Evolutionary conservation across 2,329 filamentous ascomycete species (phyloP).

Genomic region (Xylaria sp.): DNA sequence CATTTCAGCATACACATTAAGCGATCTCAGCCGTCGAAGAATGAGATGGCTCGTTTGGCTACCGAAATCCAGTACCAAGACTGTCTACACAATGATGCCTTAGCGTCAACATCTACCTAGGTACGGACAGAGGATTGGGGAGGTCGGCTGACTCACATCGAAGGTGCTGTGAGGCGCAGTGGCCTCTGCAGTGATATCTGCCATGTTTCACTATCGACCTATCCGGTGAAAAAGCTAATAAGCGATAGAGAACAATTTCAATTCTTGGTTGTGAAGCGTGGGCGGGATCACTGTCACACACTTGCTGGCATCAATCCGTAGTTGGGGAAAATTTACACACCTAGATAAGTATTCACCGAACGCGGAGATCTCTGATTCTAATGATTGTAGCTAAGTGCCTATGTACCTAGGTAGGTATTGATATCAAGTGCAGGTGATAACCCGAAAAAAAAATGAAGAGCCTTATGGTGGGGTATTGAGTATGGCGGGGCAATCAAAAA

Average conservation of each 20-base stretch:
- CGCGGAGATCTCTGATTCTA: constrained; percentile 8
- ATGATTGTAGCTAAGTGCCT: constrained; percentile 2
- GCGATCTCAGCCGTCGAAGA: constrained; percentile 76
- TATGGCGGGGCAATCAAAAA: constrained; percentile 29
- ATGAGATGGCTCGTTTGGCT: constrained; percentile 78
- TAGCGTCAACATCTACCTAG: constrained; percentile 20
- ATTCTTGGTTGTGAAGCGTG: constrained; percentile 1
- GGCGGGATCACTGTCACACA: not conserved
- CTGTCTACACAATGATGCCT: constrained; percentile 65
- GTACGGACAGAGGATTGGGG: not conserved
- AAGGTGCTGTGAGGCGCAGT: constrained; percentile 52
- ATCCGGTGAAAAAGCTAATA: constrained; percentile 3
- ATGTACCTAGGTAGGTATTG: constrained; percentile 8
- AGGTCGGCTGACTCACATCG: constrained; percentile 46
- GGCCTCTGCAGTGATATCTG: constrained; percentile 27
- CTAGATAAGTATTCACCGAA: constrained; percentile 14
- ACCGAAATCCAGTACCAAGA: constrained; percentile 76
- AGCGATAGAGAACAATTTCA: constrained; percentile 6
- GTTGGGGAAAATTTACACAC: constrained; percentile 12
- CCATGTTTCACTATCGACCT: constrained; percentile 17
- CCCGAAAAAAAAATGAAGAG: constrained; percentile 21
- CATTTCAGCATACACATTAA: constrained; percentile 87
- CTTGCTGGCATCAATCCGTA: not conserved
- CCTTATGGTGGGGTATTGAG: constrained; percentile 31
- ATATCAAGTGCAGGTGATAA: not conserved